phyloP scores from a whole-genome alignment of 2,329 filamentous ascomycete species.

The Epichloe typhina region DNA sequence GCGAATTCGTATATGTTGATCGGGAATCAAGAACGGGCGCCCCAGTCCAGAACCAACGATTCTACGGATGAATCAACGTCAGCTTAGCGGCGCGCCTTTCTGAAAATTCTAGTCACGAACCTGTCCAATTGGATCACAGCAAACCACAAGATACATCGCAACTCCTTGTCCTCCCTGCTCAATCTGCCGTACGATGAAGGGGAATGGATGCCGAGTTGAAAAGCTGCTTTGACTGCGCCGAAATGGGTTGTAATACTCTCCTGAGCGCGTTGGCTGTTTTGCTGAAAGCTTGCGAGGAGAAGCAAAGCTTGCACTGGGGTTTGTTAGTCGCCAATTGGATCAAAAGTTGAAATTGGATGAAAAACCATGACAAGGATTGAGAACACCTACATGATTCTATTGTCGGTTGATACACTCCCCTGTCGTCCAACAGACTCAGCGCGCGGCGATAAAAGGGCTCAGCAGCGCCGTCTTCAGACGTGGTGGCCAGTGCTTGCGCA shows the following conservation, averaged over 20 bases:
- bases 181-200: constrained; percentile 14
- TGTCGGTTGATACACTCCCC: constrained; percentile 13
- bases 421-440: constrained; percentile 13
- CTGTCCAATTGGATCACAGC: constrained; percentile 19
- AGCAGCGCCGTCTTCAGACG: constrained; percentile 8
- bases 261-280: constrained; percentile 21
- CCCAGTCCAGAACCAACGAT: constrained; percentile 11
- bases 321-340: neutral
- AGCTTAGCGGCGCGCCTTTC: neutral
- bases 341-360: too few species aligned
- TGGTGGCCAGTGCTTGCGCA: constrained; percentile 14
- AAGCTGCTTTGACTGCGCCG: constrained; percentile 18
- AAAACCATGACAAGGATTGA: too few species aligned
- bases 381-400: constrained; percentile 8
- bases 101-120: constrained; percentile 1
- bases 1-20: constrained; percentile 6
- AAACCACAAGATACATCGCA: constrained; percentile 18
- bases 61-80: neutral
- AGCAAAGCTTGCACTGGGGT: constrained; percentile 18
- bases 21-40: constrained; percentile 10
- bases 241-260: constrained; percentile 19
- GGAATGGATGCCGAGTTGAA: constrained; percentile 22
- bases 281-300: constrained; percentile 19
- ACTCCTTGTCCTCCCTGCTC: constrained; percentile 11
- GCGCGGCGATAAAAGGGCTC: constrained; percentile 17